These are phyloP conservation scores for Wickerhamiella bombiphila DNA, from an alignment of 805 yeast genomes.

Conservation along the genomic window DNA sequence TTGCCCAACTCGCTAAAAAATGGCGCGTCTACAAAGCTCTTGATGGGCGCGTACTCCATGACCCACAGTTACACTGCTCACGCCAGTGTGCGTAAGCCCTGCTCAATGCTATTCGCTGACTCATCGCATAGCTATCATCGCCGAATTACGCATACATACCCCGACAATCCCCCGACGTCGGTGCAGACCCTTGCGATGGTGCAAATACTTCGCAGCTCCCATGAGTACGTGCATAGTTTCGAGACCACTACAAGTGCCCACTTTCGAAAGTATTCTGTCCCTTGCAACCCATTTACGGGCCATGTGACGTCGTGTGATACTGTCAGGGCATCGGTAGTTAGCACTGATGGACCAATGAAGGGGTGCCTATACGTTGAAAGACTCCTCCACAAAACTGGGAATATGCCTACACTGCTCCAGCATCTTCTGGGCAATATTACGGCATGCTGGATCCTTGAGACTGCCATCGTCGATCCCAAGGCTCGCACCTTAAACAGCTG, in stretches of 20 bases:
- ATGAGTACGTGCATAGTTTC: slow-evolving; percentile 45
- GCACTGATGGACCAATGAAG: slow-evolving; percentile 16
- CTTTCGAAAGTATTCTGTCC: slow-evolving; percentile 39
- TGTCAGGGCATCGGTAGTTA: slow-evolving; percentile 42
- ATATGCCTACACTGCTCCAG: slow-evolving; percentile 63
- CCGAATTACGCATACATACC: no score
- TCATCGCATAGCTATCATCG: no score
- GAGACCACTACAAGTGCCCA: slow-evolving; percentile 62
- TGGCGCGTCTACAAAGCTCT: slow-evolving; percentile 71
- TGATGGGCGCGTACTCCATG: slow-evolving; percentile 38
- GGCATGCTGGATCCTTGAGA: slow-evolving; percentile 71
- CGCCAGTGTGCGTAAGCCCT: no score
- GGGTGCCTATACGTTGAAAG: slow-evolving; percentile 62
- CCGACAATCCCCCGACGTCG: no score
- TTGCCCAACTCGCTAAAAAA: slow-evolving; percentile 67
- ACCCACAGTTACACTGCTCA: no score
- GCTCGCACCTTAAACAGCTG: slow-evolving; percentile 45
- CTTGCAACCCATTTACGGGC: slow-evolving; percentile 59
- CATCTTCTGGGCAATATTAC: slow-evolving; percentile 59
- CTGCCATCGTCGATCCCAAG: slow-evolving; percentile 54
- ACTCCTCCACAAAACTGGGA: slow-evolving; percentile 61
- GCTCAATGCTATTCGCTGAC: no score
- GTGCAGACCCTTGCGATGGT: no score
- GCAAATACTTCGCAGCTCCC: slow-evolving; percentile 40
- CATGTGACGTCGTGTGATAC: slow-evolving; percentile 82